phyloP scores from a whole-genome alignment of 2,329 filamentous ascomycete genomes.

The Trichoderma sp. region DNA sequence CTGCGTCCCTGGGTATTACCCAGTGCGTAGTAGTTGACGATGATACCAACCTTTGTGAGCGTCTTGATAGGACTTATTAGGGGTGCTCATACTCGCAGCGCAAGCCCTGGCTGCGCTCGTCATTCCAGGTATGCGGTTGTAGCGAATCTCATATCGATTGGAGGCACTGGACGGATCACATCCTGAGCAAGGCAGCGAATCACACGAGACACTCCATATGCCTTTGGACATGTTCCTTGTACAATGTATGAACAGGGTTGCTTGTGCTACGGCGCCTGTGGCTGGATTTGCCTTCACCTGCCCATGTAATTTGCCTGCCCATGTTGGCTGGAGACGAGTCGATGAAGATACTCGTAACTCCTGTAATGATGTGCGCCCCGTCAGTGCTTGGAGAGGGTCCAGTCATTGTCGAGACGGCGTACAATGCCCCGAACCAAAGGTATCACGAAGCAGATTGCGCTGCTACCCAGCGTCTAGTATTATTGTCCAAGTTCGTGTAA shows the following conservation, averaged over 20 bases:
- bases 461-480: neutral
- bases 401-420: neutral
- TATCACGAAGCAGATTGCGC: neutral
- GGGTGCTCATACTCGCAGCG: neutral
- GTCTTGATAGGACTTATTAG: neutral
- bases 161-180: neutral
- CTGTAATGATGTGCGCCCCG: too few relatives aligned
- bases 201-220: neutral
- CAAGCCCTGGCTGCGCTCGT: neutral
- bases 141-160: constrained; percentile 14
- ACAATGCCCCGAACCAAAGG: neutral
- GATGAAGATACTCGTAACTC: too few relatives aligned
- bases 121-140: neutral
- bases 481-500: constrained; percentile 6
- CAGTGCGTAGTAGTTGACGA: neutral
- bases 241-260: neutral
- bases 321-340: too few relatives aligned
- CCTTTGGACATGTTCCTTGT: neutral
- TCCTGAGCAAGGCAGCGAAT: constrained; percentile 20
- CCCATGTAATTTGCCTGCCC: neutral
- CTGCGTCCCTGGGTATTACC: neutral
- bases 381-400: too few relatives aligned
- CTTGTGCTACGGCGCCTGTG: constrained; percentile 6
- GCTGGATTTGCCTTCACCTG: neutral
- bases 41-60: neutral